Conservation (phyloP, 2,329 filamentous ascomycete genomes). For the Plectosphaerella cucumerina region DNA sequence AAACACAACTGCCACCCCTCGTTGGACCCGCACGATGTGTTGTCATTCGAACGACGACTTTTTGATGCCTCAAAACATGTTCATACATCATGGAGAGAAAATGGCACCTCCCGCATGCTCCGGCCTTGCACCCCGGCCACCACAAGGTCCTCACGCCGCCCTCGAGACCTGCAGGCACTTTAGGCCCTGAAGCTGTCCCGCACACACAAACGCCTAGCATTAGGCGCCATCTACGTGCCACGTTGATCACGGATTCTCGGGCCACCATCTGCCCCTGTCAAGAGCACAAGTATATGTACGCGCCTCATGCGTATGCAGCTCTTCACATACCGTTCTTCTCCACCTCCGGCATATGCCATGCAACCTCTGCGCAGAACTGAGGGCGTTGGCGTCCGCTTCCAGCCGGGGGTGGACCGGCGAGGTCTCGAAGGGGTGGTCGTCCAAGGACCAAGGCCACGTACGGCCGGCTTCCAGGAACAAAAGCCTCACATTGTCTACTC, state of each 20-base stretch:
- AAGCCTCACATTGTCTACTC: constrained; percentile 1
- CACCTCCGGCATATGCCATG: constrained; percentile 3
- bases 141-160: neutral
- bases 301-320: neutral
- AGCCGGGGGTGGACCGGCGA: too few relatives aligned
- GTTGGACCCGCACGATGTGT: constrained; percentile 12
- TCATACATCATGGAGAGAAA: neutral
- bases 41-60: constrained; percentile 7
- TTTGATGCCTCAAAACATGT: neutral
- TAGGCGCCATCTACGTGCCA: constrained; percentile 23
- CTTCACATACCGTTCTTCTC: neutral
- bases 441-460: too few relatives aligned
- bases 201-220: constrained; percentile 1
- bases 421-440: too few relatives aligned
- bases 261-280: constrained; percentile 11
- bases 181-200: constrained; percentile 1
- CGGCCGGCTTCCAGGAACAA: neutral
- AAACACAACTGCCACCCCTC: neutral
- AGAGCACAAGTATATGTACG: neutral
- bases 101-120: constrained; percentile 1
- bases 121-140: constrained; percentile 1
- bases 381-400: too few relatives aligned
- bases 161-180: constrained; percentile 6
- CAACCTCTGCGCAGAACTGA: neutral
- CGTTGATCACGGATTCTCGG: constrained; percentile 23